phyloP scores from a whole-genome alignment of 768 basidiomycete species.

The Psilocybe tampanensis region DNA sequence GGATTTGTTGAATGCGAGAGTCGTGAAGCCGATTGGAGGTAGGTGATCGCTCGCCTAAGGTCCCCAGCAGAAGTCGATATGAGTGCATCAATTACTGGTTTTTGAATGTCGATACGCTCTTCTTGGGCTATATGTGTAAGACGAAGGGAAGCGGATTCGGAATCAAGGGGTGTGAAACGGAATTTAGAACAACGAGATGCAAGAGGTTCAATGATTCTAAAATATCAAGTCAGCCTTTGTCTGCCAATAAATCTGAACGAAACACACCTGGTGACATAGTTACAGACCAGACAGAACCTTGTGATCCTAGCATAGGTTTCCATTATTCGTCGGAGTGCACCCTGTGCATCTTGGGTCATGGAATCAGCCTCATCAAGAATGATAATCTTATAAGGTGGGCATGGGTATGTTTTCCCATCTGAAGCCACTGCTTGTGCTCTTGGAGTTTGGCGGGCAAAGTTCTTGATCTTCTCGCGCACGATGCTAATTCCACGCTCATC shows the following conservation, averaged over 20 bases:
- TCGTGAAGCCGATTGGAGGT: conserved; percentile 93
- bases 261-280: conserved; percentile 93
- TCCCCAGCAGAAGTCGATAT: conserved; percentile 88
- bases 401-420: conserved; percentile 86
- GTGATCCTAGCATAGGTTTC: conserved; percentile 98
- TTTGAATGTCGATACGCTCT: conserved; percentile 65
- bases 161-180: conserved; percentile 92
- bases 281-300: conserved; percentile 97
- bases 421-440: conserved; percentile 74
- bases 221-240: not conserved
- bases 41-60: conserved; percentile 95
- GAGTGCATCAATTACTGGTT: conserved; percentile 68
- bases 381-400: conserved; percentile 98
- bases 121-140: conserved; percentile 78
- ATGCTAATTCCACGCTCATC: conserved; percentile 98
- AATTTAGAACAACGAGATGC: conserved; percentile 99
- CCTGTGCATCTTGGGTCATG: conserved; percentile 99
- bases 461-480: conserved; percentile 98
- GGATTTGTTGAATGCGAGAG: conserved; percentile 75
- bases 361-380: conserved; percentile 99
- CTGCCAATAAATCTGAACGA: not conserved
- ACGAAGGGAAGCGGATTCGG: conserved; percentile 70
- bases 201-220: conserved; percentile 95
- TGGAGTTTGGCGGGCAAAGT: conserved; percentile 92
- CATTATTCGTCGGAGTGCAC: conserved; percentile 97